These are phyloP conservation scores for Voacanga thouarsii DNA, from an alignment of 257 asterid species.

Conservation along the genomic window DNA sequence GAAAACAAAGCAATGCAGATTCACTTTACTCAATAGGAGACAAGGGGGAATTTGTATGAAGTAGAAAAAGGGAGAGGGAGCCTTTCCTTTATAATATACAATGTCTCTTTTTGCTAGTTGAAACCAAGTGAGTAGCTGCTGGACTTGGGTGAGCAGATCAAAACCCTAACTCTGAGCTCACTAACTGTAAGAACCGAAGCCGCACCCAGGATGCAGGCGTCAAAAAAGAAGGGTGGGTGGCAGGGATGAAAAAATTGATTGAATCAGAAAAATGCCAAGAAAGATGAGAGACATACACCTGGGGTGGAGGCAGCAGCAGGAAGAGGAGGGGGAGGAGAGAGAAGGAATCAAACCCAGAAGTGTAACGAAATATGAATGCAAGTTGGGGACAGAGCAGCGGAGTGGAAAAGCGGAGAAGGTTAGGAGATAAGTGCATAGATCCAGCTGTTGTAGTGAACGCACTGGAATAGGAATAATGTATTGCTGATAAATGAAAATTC, in stretches of 20 bases:
- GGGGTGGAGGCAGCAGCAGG: background rate
- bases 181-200: background rate
- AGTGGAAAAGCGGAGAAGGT: background rate
- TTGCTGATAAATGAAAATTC: background rate
- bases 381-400: background rate
- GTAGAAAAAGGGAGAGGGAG: background rate
- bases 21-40: background rate
- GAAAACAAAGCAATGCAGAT: background rate
- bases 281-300: background rate
- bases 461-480: background rate
- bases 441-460: background rate
- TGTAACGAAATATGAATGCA: background rate
- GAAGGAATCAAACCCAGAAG: background rate
- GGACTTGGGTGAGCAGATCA: background rate
- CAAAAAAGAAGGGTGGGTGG: background rate
- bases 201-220: background rate
- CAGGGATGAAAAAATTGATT: background rate
- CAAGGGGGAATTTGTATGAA: background rate
- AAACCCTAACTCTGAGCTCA: slow-evolving; percentile 5
- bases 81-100: background rate
- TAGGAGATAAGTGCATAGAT: background rate
- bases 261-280: background rate
- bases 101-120: background rate
- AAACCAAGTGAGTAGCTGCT: background rate
- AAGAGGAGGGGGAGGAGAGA: background rate